Conservation (phyloP, 345 rosid species). For the Eucalyptus sp. region DNA sequence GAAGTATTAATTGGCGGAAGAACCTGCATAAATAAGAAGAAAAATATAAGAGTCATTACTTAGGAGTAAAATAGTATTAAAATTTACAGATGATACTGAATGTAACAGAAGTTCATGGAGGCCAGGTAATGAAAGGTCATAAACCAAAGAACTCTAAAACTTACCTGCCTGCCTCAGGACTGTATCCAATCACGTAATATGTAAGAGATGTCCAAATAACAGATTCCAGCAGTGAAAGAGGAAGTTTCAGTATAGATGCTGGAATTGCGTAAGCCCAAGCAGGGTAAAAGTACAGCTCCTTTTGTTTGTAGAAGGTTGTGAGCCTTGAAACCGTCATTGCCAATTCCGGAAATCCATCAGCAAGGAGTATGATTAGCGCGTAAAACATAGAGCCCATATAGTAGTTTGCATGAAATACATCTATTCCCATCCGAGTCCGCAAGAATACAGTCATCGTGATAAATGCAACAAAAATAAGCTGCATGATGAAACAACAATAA, state of each 20-base stretch:
- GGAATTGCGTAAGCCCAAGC: constrained; percentile 70
- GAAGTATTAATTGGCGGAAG: constrained; percentile 46
- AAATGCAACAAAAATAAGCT: constrained; percentile 33
- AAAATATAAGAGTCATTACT: neutral
- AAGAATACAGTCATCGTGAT: constrained; percentile 46
- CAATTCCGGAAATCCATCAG: constrained; percentile 44
- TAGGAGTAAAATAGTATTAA: neutral
- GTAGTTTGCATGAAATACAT: constrained; percentile 29
- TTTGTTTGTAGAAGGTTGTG: constrained; percentile 49
- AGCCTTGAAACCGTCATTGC: constrained; percentile 35
- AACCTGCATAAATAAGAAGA: constrained; percentile 26
- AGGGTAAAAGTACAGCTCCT: constrained; percentile 41
- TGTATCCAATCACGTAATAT: constrained; percentile 76
- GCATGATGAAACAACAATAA: neutral
- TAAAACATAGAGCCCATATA: constrained; percentile 40
- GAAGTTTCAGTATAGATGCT: constrained; percentile 32
- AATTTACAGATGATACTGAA: neutral
- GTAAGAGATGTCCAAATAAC: constrained; percentile 52
- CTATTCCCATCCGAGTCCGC: constrained; percentile 28
- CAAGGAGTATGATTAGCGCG: constrained; percentile 23
- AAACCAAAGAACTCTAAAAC: neutral
- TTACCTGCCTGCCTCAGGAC: constrained; percentile 61
- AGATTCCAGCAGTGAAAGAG: constrained; percentile 39
- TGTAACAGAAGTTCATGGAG: neutral
- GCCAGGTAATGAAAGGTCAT: neutral